Base-by-base conservation (phyloP, 2,329 filamentous ascomycete species). In the Aspergillus intermedius region DNA sequence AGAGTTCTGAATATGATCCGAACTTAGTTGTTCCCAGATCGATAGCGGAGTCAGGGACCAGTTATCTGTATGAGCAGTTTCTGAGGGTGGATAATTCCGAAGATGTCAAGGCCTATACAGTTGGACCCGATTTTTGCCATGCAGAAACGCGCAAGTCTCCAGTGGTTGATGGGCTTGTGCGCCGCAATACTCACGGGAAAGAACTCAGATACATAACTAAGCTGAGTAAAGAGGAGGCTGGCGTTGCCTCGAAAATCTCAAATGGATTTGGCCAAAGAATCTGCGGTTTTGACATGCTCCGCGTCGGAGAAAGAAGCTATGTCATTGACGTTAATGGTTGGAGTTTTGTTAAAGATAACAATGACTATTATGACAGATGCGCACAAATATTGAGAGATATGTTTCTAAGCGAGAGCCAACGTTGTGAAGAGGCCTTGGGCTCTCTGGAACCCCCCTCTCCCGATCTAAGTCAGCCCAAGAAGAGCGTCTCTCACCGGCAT, bases 311-410 rank as follows among this genome's bases (percentile, higher is more conserved):
- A 13, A 88, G 88, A 67, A 97, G 91, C 66, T 98, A 89, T 70
- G 93, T 98, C 44, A 98, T 98, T 57, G 93, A 98, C 61, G 93
- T 98, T 59, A 98, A 98, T 67, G 93, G 93, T 10, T 98, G 94
- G 94, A 97, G 91, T 64, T 98, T 98, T 62, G 93, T 98, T 67
- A 98, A 98, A 68, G 94, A 98, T 67, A 98, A 98, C 61, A 91
- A 96, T 54, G 91, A 95, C 52, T 98, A 98, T 69, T 98, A 98
- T 66, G 88, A 97, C 62, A 88, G 89, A 62, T 93, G 86, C 58
- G 83, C 93, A 19, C 84, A 77, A 51, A 95, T 97, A 44, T 74
- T 98, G 45, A 88, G 84, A 62, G 85, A 93, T 5, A 88, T 94
- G 64, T 97, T 98, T 57, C 76, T 94, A 54, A 82, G 82, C 54